These are phyloP conservation scores for Suhomyces guaymorum DNA, from an alignment of 1,139 yeast species.

Conservation along the genomic window DNA sequence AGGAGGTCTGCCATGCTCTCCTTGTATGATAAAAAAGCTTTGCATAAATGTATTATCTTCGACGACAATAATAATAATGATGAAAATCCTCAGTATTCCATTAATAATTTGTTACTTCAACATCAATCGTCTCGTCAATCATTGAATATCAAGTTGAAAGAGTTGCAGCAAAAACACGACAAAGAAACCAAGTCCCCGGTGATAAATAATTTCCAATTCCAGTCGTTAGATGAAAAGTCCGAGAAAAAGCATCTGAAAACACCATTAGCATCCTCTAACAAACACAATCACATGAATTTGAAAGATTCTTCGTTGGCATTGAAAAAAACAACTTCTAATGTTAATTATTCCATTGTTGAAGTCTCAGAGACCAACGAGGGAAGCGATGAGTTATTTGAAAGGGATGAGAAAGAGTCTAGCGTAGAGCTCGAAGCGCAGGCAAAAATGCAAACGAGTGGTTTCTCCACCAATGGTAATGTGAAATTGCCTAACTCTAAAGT, in stretches of 20 bases:
- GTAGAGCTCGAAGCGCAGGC: background rate
- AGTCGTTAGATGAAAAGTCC: background rate
- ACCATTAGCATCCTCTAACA: conserved; percentile 12
- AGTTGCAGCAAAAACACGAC: conserved; percentile 19
- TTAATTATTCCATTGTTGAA: background rate
- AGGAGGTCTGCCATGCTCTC: conserved; percentile 59
- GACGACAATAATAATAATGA: conserved; percentile 27
- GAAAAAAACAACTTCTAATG: conserved; percentile 28
- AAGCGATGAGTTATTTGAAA: too few relatives aligned
- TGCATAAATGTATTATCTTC: conserved; percentile 39
- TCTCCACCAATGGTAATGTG: conserved; percentile 51
- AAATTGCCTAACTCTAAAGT: conserved; percentile 52
- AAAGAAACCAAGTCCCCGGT: conserved; percentile 11
- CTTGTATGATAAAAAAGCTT: conserved; percentile 43
- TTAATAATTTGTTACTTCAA: conserved; percentile 41
- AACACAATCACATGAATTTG: conserved; percentile 42
- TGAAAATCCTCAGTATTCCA: conserved; percentile 44
- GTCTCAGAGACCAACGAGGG: too few relatives aligned
- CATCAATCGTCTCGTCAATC: conserved; percentile 45
- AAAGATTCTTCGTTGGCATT: conserved; percentile 46
- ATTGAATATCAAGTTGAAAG: conserved; percentile 34
- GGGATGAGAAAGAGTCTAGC: too few relatives aligned
- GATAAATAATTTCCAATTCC: conserved; percentile 10
- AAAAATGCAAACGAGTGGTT: conserved; percentile 33
- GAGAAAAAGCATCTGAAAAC: conserved; percentile 1